Evolutionary conservation across 2,329 filamentous ascomycete genomes (phyloP).

Genomic region (Pseudogymnoascus sp.): DNA sequence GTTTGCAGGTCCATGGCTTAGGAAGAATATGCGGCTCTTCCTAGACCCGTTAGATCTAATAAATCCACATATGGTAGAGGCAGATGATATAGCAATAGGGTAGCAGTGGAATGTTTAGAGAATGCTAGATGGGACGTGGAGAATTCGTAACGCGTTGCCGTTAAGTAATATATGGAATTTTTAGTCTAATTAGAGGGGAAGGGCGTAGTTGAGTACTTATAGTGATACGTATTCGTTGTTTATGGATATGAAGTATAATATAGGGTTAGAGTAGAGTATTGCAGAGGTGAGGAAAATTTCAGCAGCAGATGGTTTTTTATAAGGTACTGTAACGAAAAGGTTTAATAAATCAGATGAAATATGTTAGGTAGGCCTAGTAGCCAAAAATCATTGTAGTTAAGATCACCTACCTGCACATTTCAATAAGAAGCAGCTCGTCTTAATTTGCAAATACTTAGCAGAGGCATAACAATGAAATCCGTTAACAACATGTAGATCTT

Average conservation of each 20-base stretch:
- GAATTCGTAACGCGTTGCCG: not conserved
- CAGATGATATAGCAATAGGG: not conserved
- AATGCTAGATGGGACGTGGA: not conserved
- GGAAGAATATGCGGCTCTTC: not conserved
- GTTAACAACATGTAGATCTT: too few relatives aligned
- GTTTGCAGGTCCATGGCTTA: not conserved
- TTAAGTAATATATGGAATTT: too few relatives aligned
- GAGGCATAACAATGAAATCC: too few relatives aligned
- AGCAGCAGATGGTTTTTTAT: not conserved
- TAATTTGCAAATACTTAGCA: too few relatives aligned
- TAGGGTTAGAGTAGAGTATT: not conserved
- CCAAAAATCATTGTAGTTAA: too few relatives aligned
- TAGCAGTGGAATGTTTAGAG: not conserved
- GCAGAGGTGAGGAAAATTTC: not conserved
- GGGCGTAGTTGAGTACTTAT: not conserved
- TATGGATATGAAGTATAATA: not conserved
- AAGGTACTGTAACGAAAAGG: too few relatives aligned
- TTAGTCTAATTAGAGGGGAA: not conserved
- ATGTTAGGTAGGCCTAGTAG: too few relatives aligned
- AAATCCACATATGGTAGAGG: not conserved
- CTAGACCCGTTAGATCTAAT: not conserved
- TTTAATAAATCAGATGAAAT: too few relatives aligned
- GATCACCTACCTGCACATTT: too few relatives aligned
- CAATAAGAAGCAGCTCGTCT: too few relatives aligned
- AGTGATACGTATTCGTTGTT: not conserved